These are phyloP conservation scores for Cryptococcus amylolentus DNA, from an alignment of 1,284 basidiomycete species.

Conservation along the genomic window DNA sequence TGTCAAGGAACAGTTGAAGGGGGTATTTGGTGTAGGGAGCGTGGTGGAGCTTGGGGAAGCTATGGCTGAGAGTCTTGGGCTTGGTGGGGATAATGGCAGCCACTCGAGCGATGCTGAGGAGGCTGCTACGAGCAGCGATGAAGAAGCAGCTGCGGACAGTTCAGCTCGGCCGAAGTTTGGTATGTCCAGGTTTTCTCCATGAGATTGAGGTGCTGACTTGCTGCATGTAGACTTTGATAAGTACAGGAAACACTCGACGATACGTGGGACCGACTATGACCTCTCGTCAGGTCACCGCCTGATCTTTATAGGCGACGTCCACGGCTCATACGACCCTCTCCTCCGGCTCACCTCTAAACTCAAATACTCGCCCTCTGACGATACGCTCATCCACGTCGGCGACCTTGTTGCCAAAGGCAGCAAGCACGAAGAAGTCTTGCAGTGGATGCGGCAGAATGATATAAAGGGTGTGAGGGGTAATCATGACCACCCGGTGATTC, in stretches of 20 bases:
- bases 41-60: slow-evolving; percentile 18
- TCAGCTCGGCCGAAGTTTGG: slow-evolving; percentile 11
- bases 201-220: slow-evolving; percentile 5
- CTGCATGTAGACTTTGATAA: slow-evolving; percentile 38
- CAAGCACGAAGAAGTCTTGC: slow-evolving; percentile 62
- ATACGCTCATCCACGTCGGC: slow-evolving; percentile 73
- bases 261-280: slow-evolving; percentile 27
- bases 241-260: slow-evolving; percentile 39
- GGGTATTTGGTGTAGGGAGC: slow-evolving; percentile 23
- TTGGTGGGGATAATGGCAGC: background rate
- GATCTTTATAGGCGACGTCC: slow-evolving; percentile 76
- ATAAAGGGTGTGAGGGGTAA: slow-evolving; percentile 79
- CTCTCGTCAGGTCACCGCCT: slow-evolving; percentile 51
- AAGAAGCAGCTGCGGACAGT: background rate
- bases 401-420: slow-evolving; percentile 72
- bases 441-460: slow-evolving; percentile 61
- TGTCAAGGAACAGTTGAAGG: slow-evolving; percentile 14
- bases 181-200: background rate
- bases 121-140: background rate
- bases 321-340: slow-evolving; percentile 69
- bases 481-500: slow-evolving; percentile 72
- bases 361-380: slow-evolving; percentile 59
- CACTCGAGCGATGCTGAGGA: slow-evolving; percentile 2
- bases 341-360: slow-evolving; percentile 64
- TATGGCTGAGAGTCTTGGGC: slow-evolving; percentile 14